Percentiles rank a stretch among this genome's conserved stretches.
Conservation (phyloP, 2,329 filamentous ascomycete genomes). For the Paramyrothecium roridum region DNA sequence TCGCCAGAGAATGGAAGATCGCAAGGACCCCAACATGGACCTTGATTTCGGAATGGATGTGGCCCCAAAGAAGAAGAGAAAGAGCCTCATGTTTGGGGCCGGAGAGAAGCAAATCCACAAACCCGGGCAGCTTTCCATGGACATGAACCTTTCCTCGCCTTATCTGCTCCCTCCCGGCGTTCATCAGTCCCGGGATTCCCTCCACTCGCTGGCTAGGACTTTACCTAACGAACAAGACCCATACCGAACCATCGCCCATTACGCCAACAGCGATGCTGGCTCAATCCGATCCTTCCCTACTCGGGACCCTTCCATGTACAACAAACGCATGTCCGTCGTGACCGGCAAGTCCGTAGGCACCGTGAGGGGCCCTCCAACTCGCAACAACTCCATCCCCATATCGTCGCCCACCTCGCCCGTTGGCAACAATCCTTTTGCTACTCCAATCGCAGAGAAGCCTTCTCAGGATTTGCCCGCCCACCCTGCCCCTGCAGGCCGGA, state of each 20-base stretch:
- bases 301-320: conserved; percentile 43
- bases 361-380: conserved; percentile 25
- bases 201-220: conserved; percentile 79
- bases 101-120: conserved; percentile 51
- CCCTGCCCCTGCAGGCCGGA: background rate
- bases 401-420: conserved; percentile 28
- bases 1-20: conserved; percentile 73
- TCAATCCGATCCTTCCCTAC: conserved; percentile 52
- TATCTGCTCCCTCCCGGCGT: conserved; percentile 88
- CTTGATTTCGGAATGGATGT: conserved; percentile 85
- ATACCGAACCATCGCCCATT: conserved; percentile 64
- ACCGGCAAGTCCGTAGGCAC: conserved; percentile 17
- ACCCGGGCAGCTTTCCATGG: conserved; percentile 62
- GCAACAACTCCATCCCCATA: conserved; percentile 42
- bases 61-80: conserved; percentile 33
- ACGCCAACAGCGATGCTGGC: conserved; percentile 53
- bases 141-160: conserved; percentile 74
- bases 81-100: conserved; percentile 42
- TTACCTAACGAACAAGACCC: conserved; percentile 77
- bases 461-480: conserved; percentile 10
- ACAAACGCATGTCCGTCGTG: conserved; percentile 27
- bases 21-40: conserved; percentile 81
- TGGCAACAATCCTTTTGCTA: conserved; percentile 33
- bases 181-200: conserved; percentile 77
- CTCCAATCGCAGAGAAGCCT: conserved; percentile 26